A percentile compares a stretch with the other conserved stretches of the same genome.
phyloP scores from a whole-genome alignment of 2,329 filamentous ascomycete species.

The Pezicula rhizophila region DNA sequence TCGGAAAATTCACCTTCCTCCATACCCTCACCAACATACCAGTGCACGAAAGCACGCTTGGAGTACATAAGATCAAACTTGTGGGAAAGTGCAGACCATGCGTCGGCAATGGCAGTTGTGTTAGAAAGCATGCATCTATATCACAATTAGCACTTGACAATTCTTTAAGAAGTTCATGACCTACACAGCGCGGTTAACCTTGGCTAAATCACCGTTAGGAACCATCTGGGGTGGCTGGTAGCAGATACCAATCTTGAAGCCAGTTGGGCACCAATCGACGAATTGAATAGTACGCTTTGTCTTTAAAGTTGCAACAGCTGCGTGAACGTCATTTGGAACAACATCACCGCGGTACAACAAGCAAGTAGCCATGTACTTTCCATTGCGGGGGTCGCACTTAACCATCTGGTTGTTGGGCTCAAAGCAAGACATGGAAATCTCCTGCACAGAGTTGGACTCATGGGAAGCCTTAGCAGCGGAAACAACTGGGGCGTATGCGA shows the following conservation, averaged over 20 bases:
- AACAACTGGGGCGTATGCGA: slow-evolving; percentile 91
- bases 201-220: slow-evolving; percentile 93
- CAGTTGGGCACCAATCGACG: slow-evolving; percentile 99
- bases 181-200: slow-evolving; percentile 97
- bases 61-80: slow-evolving; percentile 99
- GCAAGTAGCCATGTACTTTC: slow-evolving; percentile 99
- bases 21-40: slow-evolving; percentile 99
- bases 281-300: slow-evolving; percentile 99
- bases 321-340: slow-evolving; percentile 91
- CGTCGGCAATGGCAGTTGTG: slow-evolving; percentile 97
- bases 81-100: slow-evolving; percentile 90
- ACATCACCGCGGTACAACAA: slow-evolving; percentile 97
- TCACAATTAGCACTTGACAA: slow-evolving; percentile 11
- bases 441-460: slow-evolving; percentile 95
- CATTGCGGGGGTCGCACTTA: slow-evolving; percentile 96
- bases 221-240: slow-evolving; percentile 96
- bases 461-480: slow-evolving; percentile 93
- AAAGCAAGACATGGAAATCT: slow-evolving; percentile 99
- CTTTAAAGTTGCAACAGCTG: slow-evolving; percentile 91
- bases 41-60: slow-evolving; percentile 99
- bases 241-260: slow-evolving; percentile 99
- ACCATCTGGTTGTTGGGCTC: slow-evolving; percentile 99
- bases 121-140: slow-evolving; percentile 93
- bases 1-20: slow-evolving; percentile 99
- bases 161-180: slow-evolving; percentile 32